These are phyloP conservation scores for Sicyos edulis DNA, from an alignment of 306 rosid species.

Conservation along the genomic window DNA sequence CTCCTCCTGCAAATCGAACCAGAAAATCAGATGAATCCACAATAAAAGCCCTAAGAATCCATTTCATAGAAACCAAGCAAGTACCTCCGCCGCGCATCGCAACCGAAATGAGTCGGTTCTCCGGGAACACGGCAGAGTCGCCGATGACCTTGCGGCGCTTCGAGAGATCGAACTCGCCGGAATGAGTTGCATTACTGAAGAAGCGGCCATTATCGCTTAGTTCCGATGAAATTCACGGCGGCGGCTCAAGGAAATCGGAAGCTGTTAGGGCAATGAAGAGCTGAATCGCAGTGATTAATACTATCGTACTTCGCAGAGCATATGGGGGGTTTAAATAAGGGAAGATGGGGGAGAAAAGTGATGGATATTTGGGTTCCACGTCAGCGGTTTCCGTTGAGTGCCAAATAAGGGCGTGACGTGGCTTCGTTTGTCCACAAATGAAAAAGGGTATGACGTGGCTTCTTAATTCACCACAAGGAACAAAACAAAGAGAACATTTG, in stretches of 20 bases:
- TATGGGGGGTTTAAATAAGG: constrained; percentile 2
- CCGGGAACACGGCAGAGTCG: not conserved
- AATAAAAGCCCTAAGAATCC: not conserved
- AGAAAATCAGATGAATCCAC: not conserved
- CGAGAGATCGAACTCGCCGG: not conserved
- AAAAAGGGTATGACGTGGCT: constrained; percentile 16
- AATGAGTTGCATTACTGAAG: not conserved
- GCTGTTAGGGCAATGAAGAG: too few species aligned
- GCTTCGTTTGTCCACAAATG: constrained; percentile 15
- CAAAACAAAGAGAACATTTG: not conserved
- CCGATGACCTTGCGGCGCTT: not conserved
- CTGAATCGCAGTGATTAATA: too few species aligned
- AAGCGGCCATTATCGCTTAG: not conserved
- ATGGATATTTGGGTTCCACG: constrained; percentile 24
- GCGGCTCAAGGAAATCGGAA: not conserved
- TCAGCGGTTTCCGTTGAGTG: not conserved
- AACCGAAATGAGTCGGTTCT: not conserved
- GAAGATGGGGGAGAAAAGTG: not conserved
- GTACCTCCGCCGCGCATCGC: constrained; percentile 11
- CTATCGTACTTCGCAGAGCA: too few species aligned
- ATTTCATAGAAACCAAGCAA: not conserved
- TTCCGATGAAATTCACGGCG: not conserved
- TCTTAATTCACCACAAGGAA: not conserved
- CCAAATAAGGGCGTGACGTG: constrained; percentile 12
- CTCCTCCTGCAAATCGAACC: not conserved